These are phyloP conservation scores for Candida gigantensis DNA, from an alignment of 1,139 yeast genomes.

Conservation along the genomic window DNA sequence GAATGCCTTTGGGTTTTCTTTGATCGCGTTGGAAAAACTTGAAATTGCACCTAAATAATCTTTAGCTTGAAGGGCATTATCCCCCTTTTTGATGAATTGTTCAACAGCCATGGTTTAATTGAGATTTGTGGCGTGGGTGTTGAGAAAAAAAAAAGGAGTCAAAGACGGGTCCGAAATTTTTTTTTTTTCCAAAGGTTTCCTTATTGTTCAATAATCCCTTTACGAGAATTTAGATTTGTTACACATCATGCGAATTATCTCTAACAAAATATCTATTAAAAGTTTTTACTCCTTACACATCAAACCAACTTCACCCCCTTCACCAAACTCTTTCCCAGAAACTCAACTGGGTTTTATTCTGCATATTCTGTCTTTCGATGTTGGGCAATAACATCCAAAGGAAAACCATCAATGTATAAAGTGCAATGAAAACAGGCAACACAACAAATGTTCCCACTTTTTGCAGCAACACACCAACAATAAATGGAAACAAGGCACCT, in stretches of 20 bases:
- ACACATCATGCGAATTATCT: too few species aligned
- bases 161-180: not conserved
- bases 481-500: conserved; percentile 59
- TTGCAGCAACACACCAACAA: conserved; percentile 57
- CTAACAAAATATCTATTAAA: too few species aligned
- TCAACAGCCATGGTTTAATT: conserved; percentile 40
- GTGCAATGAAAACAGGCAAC: conserved; percentile 50
- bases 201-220: too few species aligned
- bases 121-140: not conserved
- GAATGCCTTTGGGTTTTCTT: conserved; percentile 49
- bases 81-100: conserved; percentile 38
- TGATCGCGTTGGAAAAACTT: conserved; percentile 31
- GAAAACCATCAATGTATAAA: conserved; percentile 36
- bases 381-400: conserved; percentile 53
- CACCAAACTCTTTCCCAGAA: conserved; percentile 26
- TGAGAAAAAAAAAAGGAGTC: not conserved
- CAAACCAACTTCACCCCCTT: too few species aligned
- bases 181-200: not conserved
- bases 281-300: too few species aligned
- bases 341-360: conserved; percentile 13
- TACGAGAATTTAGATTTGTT: too few species aligned
- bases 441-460: conserved; percentile 54
- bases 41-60: conserved; percentile 42
- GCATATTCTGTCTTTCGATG: conserved; percentile 21
- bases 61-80: conserved; percentile 25